Base-by-base conservation (phyloP, 2,329 filamentous ascomycete genomes). In the Hypoxylon sp. region DNA sequence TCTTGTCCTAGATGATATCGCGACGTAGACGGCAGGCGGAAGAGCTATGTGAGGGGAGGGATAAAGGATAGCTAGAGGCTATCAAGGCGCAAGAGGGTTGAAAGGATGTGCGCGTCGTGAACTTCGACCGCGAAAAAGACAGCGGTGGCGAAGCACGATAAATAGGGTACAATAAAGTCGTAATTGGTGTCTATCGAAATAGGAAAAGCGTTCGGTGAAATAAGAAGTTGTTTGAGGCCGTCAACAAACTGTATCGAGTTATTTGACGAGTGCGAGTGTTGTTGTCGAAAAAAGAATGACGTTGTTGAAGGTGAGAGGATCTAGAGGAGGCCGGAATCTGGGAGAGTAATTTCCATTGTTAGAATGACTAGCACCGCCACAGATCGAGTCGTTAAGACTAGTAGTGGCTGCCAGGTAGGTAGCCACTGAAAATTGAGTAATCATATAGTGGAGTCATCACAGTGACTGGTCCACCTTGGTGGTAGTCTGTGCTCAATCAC, bases 1-100 rank as follows among this genome's bases (percentile, higher is more conserved):
- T 98, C 63, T 71, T 86, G 79, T 57, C 52, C 22, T 51, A 19
- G 24, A 17, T 24, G 13, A 29, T n/a, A 53, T 63, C 24, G 44
- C 39, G 44, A 54, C 11, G 52, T 50, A 37, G 56, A 19, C 17
- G 9, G 37, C 51, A 31, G 60, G n/a, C 17, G 11, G 42, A 46
- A 35, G 17, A 39, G 33, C 22, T 29, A 10, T 19, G 42, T 19
- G 50, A 22, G 24, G 42, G 22, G 52, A 58, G 14, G 31, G 31
- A 39, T 58, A 46, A 51, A 53, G 51, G 44, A 44, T 44, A 19
- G 48, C n/a, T 35, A 58, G 13, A 57, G 14, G 51, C 31, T 42
- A 47, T 53, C 29, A 17, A 56, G 54, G 22, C 44, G 59, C 42
- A 35, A 63, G 52, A 48, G 42, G 51, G 29, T 51, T 31, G 48